These are phyloP conservation scores for Fusarium sp. DNA, from an alignment of 2,329 filamentous ascomycete genomes.

Conservation along the genomic window DNA sequence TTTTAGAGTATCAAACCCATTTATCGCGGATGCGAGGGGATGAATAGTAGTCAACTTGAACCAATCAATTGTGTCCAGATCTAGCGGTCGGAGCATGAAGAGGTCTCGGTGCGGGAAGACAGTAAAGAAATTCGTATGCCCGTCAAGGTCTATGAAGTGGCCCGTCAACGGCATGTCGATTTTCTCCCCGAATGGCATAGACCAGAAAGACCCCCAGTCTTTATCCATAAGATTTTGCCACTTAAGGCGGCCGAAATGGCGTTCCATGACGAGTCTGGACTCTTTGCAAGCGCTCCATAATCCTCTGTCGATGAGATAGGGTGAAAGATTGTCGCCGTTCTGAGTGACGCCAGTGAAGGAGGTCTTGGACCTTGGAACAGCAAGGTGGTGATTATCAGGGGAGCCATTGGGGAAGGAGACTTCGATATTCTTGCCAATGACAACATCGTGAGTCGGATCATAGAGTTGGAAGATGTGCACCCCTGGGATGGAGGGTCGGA, in stretches of 20 bases:
- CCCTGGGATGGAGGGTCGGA: neutral
- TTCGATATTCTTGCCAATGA: neutral
- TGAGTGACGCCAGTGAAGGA: neutral
- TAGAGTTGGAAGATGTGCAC: neutral
- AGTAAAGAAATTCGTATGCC: neutral
- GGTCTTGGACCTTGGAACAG: neutral
- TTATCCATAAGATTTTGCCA: neutral
- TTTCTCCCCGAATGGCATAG: neutral
- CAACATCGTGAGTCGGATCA: neutral
- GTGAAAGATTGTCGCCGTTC: neutral
- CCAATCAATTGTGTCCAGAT: neutral
- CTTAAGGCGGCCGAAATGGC: neutral
- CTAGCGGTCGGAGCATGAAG: neutral
- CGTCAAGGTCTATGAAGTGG: neutral
- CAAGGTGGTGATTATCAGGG: neutral
- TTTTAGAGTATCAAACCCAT: neutral
- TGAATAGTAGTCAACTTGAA: neutral
- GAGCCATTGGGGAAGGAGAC: neutral
- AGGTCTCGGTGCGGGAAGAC: neutral
- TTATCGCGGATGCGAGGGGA: neutral
- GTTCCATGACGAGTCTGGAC: neutral
- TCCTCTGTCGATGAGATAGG: neutral
- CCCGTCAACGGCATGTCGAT: neutral
- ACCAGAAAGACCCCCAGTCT: neutral
- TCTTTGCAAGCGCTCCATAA: neutral